Conservation (phyloP, 2,329 filamentous ascomycete genomes). For the Colletotrichum sp. region DNA sequence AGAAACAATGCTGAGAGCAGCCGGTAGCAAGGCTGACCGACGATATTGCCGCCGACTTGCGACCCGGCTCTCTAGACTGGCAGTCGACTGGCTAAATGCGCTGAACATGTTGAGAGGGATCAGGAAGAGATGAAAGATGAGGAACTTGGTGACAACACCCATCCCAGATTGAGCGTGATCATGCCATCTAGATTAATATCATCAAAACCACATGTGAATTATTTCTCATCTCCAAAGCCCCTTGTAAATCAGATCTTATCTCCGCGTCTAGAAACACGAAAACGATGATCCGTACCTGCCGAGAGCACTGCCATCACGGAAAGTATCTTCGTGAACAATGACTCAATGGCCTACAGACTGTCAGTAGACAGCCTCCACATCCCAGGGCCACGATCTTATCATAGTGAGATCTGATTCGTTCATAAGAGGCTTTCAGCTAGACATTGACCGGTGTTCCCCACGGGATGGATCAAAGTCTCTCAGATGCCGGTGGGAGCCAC, state of each 20-base stretch:
- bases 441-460: background rate
- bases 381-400: background rate
- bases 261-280: background rate
- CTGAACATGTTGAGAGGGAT: background rate
- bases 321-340: background rate
- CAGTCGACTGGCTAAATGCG: background rate
- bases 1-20: background rate
- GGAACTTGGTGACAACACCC: background rate
- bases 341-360: background rate
- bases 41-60: background rate
- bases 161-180: background rate
- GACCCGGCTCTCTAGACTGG: background rate
- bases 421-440: background rate
- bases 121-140: background rate
- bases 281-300: background rate
- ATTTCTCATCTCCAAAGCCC: background rate
- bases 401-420: background rate
- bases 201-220: background rate
- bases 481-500: background rate
- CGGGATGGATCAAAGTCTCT: background rate
- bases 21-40: background rate
- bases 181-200: background rate
- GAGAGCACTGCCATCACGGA: background rate
- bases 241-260: background rate
- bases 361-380: background rate